Evolutionary conservation across 495 filamentous ascomycete genomes (phyloP).

Genomic region (Stereocaulon alpinum): DNA sequence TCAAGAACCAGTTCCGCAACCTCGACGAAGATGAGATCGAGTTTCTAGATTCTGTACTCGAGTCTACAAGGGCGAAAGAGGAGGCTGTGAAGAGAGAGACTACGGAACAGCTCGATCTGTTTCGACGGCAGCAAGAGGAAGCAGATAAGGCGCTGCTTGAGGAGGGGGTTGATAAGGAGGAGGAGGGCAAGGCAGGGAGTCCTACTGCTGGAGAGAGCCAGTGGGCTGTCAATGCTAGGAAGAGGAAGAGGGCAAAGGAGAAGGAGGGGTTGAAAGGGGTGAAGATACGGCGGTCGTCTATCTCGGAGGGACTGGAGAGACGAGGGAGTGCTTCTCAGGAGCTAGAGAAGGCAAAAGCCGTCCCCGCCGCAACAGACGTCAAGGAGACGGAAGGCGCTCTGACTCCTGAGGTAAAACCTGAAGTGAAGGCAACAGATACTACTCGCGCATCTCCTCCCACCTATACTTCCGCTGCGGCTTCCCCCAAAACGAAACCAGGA

Average conservation of each 20-base stretch:
- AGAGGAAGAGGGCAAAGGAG: slow-evolving; percentile 48
- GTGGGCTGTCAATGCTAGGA: slow-evolving; percentile 46
- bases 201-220: slow-evolving; percentile 35
- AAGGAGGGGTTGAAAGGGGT: slow-evolving; percentile 45
- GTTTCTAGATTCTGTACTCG: slow-evolving; percentile 71
- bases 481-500: not conserved
- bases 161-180: slow-evolving; percentile 26
- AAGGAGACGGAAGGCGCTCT: not conserved
- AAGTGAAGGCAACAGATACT: not conserved
- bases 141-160: slow-evolving; percentile 44
- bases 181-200: slow-evolving; percentile 22
- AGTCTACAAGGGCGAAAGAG: slow-evolving; percentile 60
- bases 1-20: slow-evolving; percentile 90
- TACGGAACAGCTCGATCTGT: slow-evolving; percentile 57
- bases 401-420: not conserved
- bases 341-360: not conserved
- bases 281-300: slow-evolving; percentile 44
- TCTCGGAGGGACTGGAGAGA: slow-evolving; percentile 8
- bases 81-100: slow-evolving; percentile 64
- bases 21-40: slow-evolving; percentile 92
- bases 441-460: not conserved
- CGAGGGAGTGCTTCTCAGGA: not conserved
- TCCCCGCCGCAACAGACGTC: not conserved
- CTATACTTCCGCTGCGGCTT: not conserved
- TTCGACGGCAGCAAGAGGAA: slow-evolving; percentile 59